A percentile compares a stretch with the other conserved stretches of the same genome.
These are phyloP conservation scores for Sugiyamaella floridensis DNA, from an alignment of 805 yeast genomes.

Conservation along the genomic window DNA sequence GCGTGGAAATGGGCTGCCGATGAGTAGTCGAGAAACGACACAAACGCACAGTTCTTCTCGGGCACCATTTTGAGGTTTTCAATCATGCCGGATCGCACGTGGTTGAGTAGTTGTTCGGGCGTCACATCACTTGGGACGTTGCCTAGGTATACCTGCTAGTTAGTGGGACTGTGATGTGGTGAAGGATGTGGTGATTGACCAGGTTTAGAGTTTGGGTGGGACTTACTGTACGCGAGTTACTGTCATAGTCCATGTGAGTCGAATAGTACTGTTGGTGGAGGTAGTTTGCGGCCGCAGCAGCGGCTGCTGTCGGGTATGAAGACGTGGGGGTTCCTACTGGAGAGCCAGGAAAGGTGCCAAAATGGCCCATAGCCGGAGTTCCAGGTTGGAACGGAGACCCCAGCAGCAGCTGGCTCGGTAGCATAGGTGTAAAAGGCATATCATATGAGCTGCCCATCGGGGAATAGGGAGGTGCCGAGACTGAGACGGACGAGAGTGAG, in stretches of 20 bases:
- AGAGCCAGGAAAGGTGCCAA: slow-evolving; percentile 17
- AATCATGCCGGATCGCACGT: slow-evolving; percentile 83
- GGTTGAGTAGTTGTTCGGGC: slow-evolving; percentile 76
- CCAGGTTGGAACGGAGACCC: slow-evolving; percentile 34
- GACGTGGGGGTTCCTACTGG: slow-evolving; percentile 11
- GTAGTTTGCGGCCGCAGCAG: slow-evolving; percentile 7
- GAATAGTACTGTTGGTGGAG: slow-evolving; percentile 15
- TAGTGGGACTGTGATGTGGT: neutral
- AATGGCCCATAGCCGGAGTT: slow-evolving; percentile 28
- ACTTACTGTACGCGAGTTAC: slow-evolving; percentile 50
- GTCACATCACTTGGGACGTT: slow-evolving; percentile 78
- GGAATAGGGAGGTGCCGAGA: slow-evolving; percentile 13
- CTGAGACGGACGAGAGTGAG: neutral
- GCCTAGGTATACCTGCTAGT: slow-evolving; percentile 55
- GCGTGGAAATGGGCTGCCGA: slow-evolving; percentile 88
- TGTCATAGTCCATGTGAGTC: slow-evolving; percentile 9
- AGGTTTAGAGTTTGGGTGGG: neutral
- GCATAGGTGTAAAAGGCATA: slow-evolving; percentile 28
- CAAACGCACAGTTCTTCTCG: slow-evolving; percentile 79
- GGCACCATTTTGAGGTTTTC: slow-evolving; percentile 72
- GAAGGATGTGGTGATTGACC: too few species aligned
- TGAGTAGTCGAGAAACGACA: slow-evolving; percentile 82
- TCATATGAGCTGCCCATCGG: slow-evolving; percentile 27
- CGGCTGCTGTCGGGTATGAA: slow-evolving; percentile 7
- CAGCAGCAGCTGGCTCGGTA: slow-evolving; percentile 31